Conservation (phyloP, 2,329 filamentous ascomycete species). For the Alternaria arbusti region DNA sequence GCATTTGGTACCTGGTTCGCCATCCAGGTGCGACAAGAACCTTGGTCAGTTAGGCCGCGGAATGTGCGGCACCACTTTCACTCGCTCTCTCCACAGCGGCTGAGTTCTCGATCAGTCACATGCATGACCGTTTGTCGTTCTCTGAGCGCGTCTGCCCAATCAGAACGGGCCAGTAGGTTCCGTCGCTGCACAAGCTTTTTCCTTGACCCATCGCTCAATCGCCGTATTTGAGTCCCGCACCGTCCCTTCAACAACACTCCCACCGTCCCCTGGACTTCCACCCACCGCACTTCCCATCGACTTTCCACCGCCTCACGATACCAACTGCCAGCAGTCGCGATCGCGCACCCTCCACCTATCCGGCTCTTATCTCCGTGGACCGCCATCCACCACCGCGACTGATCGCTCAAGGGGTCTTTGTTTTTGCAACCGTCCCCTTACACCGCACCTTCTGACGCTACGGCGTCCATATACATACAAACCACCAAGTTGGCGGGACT, state of each 20-base stretch:
- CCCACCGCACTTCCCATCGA: neutral
- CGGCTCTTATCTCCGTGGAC: constrained; percentile 22
- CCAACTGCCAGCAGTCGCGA: constrained; percentile 8
- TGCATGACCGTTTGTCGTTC: constrained; percentile 1
- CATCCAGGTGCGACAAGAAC: neutral
- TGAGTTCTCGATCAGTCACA: constrained; percentile 5
- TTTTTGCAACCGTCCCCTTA: constrained; percentile 27
- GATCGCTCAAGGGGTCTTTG: constrained; percentile 26
- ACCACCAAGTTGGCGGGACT: constrained; percentile 94
- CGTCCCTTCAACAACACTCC: constrained; percentile 20
- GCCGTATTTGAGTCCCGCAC: constrained; percentile 15
- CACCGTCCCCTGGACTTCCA: constrained; percentile 38
- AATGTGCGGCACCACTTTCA: neutral
- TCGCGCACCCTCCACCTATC: constrained; percentile 13
- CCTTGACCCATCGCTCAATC: constrained; percentile 8
- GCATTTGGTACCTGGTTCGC: neutral
- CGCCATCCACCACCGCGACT: constrained; percentile 34
- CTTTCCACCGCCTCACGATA: neutral
- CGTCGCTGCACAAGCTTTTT: constrained; percentile 12
- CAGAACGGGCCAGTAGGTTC: constrained; percentile 1
- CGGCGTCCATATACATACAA: constrained; percentile 51
- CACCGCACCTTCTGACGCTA: constrained; percentile 40
- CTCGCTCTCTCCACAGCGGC: neutral
- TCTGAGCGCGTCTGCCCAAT: constrained; percentile 14
- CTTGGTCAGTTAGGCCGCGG: constrained; percentile 2